Conservation (phyloP, 2,329 filamentous ascomycete species). For the Penicillium nordicum region DNA sequence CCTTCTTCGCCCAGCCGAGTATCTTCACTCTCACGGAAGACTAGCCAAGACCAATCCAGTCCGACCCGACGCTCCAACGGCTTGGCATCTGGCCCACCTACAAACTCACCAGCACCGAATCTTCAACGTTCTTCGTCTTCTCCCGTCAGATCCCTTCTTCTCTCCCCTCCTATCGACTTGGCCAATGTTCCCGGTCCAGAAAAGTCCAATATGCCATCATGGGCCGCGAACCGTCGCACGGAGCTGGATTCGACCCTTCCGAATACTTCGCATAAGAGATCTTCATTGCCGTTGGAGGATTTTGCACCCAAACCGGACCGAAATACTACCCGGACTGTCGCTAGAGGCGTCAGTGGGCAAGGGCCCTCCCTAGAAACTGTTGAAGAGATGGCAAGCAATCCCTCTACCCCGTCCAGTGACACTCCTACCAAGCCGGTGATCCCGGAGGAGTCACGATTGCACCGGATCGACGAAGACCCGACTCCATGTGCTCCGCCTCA, state of each 20-base stretch:
- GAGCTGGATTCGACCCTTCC: slow-evolving; percentile 32
- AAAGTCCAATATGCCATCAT: slow-evolving; percentile 52
- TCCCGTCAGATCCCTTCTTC: slow-evolving; percentile 63
- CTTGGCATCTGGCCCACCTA: slow-evolving; percentile 28
- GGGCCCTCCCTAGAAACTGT: slow-evolving; percentile 77
- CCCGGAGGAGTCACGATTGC: slow-evolving; percentile 35
- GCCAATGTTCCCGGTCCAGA: slow-evolving; percentile 62
- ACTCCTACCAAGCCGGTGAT: slow-evolving; percentile 41
- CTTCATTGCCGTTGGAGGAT: slow-evolving; percentile 26
- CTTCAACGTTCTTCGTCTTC: slow-evolving; percentile 67
- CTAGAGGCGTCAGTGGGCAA: slow-evolving; percentile 57
- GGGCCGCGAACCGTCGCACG: slow-evolving; percentile 29
- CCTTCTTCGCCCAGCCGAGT: slow-evolving; percentile 32
- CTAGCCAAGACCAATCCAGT: slow-evolving; percentile 61
- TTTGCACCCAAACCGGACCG: slow-evolving; percentile 36
- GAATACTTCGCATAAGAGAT: slow-evolving; percentile 39
- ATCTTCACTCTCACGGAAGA: slow-evolving; percentile 60
- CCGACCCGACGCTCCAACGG: slow-evolving; percentile 54
- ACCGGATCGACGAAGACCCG: slow-evolving; percentile 38
- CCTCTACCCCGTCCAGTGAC: slow-evolving; percentile 60
- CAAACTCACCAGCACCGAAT: slow-evolving; percentile 58
- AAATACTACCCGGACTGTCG: slow-evolving; percentile 49
- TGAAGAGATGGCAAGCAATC: slow-evolving; percentile 74
- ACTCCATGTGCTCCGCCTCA: slow-evolving; percentile 43
- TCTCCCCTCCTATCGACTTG: slow-evolving; percentile 59